Conservation (phyloP, 1,284 basidiomycete genomes). For the Ustilago shanxiensis region DNA sequence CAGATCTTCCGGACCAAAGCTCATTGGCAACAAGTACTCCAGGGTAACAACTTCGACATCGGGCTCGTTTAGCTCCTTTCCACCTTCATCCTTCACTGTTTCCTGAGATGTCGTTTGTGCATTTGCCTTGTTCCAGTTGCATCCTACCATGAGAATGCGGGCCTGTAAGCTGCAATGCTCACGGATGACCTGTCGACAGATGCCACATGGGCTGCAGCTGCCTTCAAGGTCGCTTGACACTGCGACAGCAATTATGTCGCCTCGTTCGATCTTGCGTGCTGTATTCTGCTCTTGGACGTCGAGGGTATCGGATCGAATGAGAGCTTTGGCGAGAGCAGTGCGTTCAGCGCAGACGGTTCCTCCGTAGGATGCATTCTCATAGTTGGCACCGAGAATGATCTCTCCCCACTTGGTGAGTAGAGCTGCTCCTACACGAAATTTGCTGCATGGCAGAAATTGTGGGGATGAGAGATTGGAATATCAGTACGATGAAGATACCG, state of each 20-base stretch:
- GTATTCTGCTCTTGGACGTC: slow-evolving; percentile 27
- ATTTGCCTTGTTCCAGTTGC: slow-evolving; percentile 74
- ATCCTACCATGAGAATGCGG: slow-evolving; percentile 83
- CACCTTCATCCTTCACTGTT: slow-evolving; percentile 29
- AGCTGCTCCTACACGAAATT: slow-evolving; percentile 89
- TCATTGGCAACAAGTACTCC: slow-evolving; percentile 82
- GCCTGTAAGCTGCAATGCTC: slow-evolving; percentile 82
- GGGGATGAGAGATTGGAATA: too few species aligned
- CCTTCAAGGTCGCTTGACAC: slow-evolving; percentile 56
- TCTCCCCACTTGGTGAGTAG: slow-evolving; percentile 79
- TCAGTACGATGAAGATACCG: background rate
- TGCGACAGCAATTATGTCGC: slow-evolving; percentile 60
- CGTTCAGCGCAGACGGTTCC: slow-evolving; percentile 67
- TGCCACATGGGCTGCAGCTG: slow-evolving; percentile 76
- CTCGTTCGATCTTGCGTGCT: slow-evolving; percentile 45
- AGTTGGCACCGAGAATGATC: slow-evolving; percentile 84
- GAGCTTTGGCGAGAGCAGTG: slow-evolving; percentile 59
- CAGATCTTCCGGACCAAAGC: slow-evolving; percentile 87
- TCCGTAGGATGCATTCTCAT: slow-evolving; percentile 93
- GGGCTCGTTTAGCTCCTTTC: slow-evolving; percentile 69
- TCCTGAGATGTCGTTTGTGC: slow-evolving; percentile 7
- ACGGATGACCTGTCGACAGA: slow-evolving; percentile 89
- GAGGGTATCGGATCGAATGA: slow-evolving; percentile 38
- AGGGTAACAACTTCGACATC: slow-evolving; percentile 75
- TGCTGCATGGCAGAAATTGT: slow-evolving; percentile 72